Evolutionary conservation across 2,329 filamentous ascomycete species (phyloP).

Genomic region (Pseudocercospora musae): DNA sequence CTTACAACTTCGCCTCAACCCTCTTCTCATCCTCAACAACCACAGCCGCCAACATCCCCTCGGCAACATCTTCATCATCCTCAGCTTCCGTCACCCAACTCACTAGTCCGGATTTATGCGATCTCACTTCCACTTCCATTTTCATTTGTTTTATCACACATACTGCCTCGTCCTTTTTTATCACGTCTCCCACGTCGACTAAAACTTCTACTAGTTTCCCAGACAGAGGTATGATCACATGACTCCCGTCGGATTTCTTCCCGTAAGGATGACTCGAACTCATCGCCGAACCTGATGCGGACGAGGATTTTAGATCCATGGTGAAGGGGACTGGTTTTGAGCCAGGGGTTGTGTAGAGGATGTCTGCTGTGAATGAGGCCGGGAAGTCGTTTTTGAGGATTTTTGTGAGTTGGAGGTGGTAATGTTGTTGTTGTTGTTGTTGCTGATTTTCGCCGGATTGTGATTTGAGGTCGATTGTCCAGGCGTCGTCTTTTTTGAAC

Average conservation of each 20-base stretch:
- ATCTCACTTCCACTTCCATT: constrained; percentile 64
- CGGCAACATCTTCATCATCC: constrained; percentile 55
- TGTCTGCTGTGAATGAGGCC: constrained; percentile 51
- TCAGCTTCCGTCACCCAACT: constrained; percentile 53
- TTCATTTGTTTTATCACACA: constrained; percentile 65
- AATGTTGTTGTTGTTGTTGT: constrained; percentile 28
- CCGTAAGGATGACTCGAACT: constrained; percentile 46
- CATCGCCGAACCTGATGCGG: constrained; percentile 41
- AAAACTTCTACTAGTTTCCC: constrained; percentile 60
- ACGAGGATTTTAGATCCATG: constrained; percentile 41
- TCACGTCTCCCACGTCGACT: constrained; percentile 51
- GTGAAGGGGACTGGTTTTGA: constrained; percentile 41
- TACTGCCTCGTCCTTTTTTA: constrained; percentile 52
- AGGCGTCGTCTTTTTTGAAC: constrained; percentile 40
- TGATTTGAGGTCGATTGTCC: constrained; percentile 23
- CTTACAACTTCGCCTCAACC: constrained; percentile 26
- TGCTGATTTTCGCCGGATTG: not conserved
- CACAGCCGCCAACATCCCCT: constrained; percentile 51
- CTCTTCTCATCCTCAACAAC: constrained; percentile 44
- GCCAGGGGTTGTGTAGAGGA: constrained; percentile 46
- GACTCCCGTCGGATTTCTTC: constrained; percentile 48
- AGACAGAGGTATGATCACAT: constrained; percentile 56
- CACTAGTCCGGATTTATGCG: constrained; percentile 47
- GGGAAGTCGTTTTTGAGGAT: constrained; percentile 62
- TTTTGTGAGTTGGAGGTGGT: constrained; percentile 54